Evolutionary conservation across 441 rosid genomes (phyloP).

Genomic region (Syzygium malaccense): DNA sequence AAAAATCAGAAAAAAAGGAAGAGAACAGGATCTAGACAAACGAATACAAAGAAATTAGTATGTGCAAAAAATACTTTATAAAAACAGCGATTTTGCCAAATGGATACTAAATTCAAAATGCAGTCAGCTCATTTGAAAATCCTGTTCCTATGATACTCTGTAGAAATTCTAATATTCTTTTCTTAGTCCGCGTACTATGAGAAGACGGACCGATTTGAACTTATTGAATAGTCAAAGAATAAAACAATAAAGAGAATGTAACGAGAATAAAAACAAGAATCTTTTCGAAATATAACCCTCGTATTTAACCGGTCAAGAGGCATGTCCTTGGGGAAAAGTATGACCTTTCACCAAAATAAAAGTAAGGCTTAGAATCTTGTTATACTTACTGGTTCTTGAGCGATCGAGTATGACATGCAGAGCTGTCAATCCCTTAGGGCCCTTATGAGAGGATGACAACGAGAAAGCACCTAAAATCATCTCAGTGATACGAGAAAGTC

Average conservation of each 20-base stretch:
- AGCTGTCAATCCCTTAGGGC: neutral
- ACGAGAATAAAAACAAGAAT: neutral
- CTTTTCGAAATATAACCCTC: neutral
- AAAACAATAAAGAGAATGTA: neutral
- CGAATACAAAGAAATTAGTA: neutral
- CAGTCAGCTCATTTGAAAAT: no score
- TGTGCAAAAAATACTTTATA: neutral
- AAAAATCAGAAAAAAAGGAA: neutral
- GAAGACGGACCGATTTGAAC: neutral
- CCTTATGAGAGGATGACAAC: neutral
- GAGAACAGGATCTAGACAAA: neutral
- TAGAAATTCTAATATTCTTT: neutral
- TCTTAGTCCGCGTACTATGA: neutral
- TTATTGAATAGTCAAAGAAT: neutral
- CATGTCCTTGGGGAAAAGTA: neutral
- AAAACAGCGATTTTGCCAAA: neutral
- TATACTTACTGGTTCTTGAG: neutral
- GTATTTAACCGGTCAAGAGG: neutral
- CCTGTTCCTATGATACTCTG: no score
- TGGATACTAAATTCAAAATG: neutral
- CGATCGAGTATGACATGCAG: neutral
- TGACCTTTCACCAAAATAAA: neutral
- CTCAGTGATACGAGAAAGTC: neutral
- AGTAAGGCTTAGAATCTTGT: neutral
- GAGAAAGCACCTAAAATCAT: rapidly evolving